phyloP scores from a whole-genome alignment of 495 filamentous ascomycete genomes.

The Jackrogersella minutella region DNA sequence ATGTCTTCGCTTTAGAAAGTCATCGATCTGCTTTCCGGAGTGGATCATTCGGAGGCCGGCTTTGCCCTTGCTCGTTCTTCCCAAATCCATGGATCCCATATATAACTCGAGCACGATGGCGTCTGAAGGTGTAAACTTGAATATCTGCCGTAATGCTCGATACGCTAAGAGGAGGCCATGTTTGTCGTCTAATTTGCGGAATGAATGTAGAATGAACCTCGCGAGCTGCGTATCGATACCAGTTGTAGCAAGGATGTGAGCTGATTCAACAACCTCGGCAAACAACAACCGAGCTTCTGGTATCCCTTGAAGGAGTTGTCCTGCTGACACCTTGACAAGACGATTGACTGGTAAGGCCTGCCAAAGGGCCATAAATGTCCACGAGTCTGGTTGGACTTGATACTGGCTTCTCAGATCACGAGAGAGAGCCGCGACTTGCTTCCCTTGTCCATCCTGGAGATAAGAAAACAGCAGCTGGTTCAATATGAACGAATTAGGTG shows the following conservation, averaged over 20 bases:
- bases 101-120: conserved; percentile 52
- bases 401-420: conserved; percentile 48
- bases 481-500: conserved; percentile 73
- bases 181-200: conserved; percentile 55
- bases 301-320: conserved; percentile 58
- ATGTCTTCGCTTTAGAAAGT: conserved; percentile 32
- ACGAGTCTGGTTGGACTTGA: conserved; percentile 65
- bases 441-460: conserved; percentile 60
- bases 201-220: conserved; percentile 54
- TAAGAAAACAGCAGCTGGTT: conserved; percentile 75
- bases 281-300: conserved; percentile 64
- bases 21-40: conserved; percentile 45
- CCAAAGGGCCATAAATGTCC: conserved; percentile 76
- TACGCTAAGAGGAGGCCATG: conserved; percentile 68
- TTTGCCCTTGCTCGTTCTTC: conserved; percentile 43
- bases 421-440: conserved; percentile 65
- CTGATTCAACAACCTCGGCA: conserved; percentile 63
- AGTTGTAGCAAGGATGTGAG: conserved; percentile 45
- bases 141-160: conserved; percentile 60
- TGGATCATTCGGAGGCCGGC: conserved; percentile 46
- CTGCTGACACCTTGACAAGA: conserved; percentile 47
- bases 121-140: conserved; percentile 59
- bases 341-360: conserved; percentile 56
- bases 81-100: conserved; percentile 48
- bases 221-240: conserved; percentile 48